Evolutionary conservation across 371 early-diverging fungal genomes (phyloP).

Genomic region (Saksenaea vasiformis): DNA sequence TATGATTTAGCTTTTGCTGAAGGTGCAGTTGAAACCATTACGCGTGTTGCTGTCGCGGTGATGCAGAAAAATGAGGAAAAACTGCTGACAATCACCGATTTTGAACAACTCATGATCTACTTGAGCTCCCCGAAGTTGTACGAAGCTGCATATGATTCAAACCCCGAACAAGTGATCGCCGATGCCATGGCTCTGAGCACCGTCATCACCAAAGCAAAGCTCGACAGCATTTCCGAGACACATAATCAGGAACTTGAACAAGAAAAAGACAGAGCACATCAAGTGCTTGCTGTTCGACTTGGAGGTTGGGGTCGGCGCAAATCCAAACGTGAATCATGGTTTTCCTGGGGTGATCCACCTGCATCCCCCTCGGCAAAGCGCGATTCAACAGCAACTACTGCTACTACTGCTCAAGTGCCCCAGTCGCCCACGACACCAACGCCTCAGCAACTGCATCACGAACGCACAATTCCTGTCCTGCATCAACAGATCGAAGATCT

Average conservation of each 20-base stretch:
- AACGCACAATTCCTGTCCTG: slow-evolving; percentile 18
- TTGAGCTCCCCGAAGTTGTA: slow-evolving; percentile 80
- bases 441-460: slow-evolving; percentile 1
- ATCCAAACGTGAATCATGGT: slow-evolving; percentile 35
- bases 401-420: background rate
- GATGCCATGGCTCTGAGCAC: slow-evolving; percentile 75
- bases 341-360: slow-evolving; percentile 19
- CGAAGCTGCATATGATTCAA: slow-evolving; percentile 64
- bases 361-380: background rate
- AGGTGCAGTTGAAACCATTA: slow-evolving; percentile 82
- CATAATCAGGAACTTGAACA: slow-evolving; percentile 61
- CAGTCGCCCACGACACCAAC: slow-evolving; percentile 10
- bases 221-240: slow-evolving; percentile 71
- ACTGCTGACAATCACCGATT: slow-evolving; percentile 76
- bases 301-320: slow-evolving; percentile 4
- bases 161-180: slow-evolving; percentile 69
- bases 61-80: slow-evolving; percentile 78
- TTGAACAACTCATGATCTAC: slow-evolving; percentile 82
- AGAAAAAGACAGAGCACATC: slow-evolving; percentile 56
- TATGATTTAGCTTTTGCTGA: slow-evolving; percentile 91
- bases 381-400: background rate
- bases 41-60: slow-evolving; percentile 85
- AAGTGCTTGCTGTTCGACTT: slow-evolving; percentile 50
- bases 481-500: slow-evolving; percentile 65
- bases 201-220: slow-evolving; percentile 67